These are phyloP conservation scores for Coniochaeta sp. DNA, from an alignment of 2,329 filamentous ascomycete genomes.

Conservation along the genomic window DNA sequence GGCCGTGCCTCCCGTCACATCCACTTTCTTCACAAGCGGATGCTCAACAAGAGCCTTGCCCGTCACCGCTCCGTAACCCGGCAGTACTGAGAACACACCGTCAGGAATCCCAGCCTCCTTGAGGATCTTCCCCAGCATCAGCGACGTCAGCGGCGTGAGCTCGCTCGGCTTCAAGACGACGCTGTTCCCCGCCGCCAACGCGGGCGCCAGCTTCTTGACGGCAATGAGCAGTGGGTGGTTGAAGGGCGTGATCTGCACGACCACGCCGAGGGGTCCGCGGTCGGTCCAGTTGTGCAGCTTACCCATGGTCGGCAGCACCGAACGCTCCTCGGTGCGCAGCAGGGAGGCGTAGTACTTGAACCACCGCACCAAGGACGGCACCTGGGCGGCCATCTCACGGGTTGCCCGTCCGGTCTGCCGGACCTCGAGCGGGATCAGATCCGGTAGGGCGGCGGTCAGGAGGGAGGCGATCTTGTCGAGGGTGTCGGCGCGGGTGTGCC, in stretches of 20 bases:
- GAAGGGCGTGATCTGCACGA: slow-evolving; percentile 50
- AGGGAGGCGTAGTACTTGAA: slow-evolving; percentile 65
- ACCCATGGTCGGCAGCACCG: slow-evolving; percentile 58
- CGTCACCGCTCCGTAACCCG: slow-evolving; percentile 45
- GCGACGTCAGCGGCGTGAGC: slow-evolving; percentile 54
- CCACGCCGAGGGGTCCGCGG: slow-evolving; percentile 50
- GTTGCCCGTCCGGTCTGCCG: slow-evolving; percentile 61
- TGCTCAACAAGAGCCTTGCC: slow-evolving; percentile 47
- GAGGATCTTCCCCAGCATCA: slow-evolving; percentile 52
- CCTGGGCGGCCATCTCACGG: slow-evolving; percentile 65
- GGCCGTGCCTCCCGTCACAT: slow-evolving; percentile 69
- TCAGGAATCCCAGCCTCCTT: slow-evolving; percentile 63
- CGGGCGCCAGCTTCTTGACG: slow-evolving; percentile 54
- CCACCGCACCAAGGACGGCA: slow-evolving; percentile 60
- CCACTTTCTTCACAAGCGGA: slow-evolving; percentile 54
- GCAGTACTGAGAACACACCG: slow-evolving; percentile 60
- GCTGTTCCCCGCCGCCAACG: slow-evolving; percentile 51
- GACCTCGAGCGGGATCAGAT: slow-evolving; percentile 57
- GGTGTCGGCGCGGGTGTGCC: slow-evolving; percentile 53
- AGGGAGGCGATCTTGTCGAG: slow-evolving; percentile 53
- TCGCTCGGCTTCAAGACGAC: slow-evolving; percentile 58
- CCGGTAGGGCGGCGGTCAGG: slow-evolving; percentile 42
- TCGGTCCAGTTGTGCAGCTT: slow-evolving; percentile 51
- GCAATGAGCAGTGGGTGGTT: slow-evolving; percentile 53
- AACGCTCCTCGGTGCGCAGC: slow-evolving; percentile 59